Conservation (phyloP, 306 rosid genomes). For the Lathyrus tuberosus region DNA sequence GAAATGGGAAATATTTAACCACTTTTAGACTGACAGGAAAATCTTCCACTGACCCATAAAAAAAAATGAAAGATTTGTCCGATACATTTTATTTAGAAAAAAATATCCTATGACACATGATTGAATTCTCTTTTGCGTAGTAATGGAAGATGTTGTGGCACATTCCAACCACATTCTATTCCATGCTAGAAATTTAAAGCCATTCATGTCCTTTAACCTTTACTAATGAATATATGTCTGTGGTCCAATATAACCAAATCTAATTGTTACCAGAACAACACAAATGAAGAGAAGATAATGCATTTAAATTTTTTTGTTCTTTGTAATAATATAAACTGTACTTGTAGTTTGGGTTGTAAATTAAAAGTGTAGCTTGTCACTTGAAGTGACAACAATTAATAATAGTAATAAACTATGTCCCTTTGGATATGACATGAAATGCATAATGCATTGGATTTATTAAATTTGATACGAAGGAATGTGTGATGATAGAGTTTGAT, state of each 20-base stretch:
- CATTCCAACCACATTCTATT: background rate
- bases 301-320: background rate
- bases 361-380: background rate
- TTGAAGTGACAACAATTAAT: background rate
- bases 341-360: background rate
- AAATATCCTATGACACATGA: no score
- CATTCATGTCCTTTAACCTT: background rate
- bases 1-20: no score
- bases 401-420: background rate
- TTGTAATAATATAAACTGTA: background rate
- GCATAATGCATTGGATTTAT: constrained; percentile 28
- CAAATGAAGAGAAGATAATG: background rate
- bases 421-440: constrained; percentile 23
- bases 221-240: background rate
- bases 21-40: no score
- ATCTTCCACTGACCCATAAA: no score
- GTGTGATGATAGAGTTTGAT: constrained; percentile 32
- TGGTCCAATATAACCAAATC: background rate
- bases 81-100: no score
- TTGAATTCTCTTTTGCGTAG: background rate
- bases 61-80: no score
- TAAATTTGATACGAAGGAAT: constrained; percentile 30
- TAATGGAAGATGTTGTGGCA: background rate
- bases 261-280: background rate
- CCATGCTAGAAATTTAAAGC: background rate